Percentiles rank a stretch among this genome's conserved stretches.
Conservation (phyloP, 139 green algal species). For the Coccomyxa sp. region DNA sequence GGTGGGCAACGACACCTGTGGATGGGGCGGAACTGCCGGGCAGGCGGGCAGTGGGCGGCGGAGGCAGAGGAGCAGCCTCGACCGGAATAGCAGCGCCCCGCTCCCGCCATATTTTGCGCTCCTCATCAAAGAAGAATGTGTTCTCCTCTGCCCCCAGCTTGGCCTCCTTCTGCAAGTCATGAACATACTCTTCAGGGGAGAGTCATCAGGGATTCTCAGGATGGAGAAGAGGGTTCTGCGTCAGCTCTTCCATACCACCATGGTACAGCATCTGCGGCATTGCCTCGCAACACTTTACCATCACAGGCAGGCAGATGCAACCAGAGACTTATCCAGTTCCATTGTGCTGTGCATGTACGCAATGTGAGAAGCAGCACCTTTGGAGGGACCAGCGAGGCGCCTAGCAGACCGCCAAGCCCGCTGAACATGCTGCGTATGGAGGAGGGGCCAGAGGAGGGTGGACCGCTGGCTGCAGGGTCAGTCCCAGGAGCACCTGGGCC, state of each 20-base stretch:
- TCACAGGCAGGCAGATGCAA: neutral
- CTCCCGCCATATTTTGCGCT: constrained; percentile 58
- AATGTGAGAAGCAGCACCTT: neutral
- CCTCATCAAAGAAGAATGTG: constrained; percentile 65
- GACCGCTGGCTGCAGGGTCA: neutral
- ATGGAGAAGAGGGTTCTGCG: too few relatives aligned
- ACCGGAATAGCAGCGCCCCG: constrained; percentile 21
- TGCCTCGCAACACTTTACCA: neutral
- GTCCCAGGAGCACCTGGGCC: neutral
- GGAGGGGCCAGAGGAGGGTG: neutral
- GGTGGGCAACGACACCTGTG: neutral
- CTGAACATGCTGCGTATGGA: neutral
- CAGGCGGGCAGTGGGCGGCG: constrained; percentile 20
- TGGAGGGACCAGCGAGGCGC: neutral
- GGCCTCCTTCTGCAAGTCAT: constrained; percentile 17
- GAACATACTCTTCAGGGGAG: neutral
- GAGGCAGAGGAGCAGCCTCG: constrained; percentile 23
- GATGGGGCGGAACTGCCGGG: neutral
- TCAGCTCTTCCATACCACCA: neutral
- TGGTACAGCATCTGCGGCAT: neutral
- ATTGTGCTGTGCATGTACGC: neutral
- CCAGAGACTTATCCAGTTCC: neutral
- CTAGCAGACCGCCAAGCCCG: neutral
- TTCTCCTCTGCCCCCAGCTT: constrained; percentile 56
- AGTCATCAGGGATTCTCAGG: neutral